Base-by-base conservation (phyloP, 805 yeast genomes). In the Wickerhamomyces subpelliculosus region DNA sequence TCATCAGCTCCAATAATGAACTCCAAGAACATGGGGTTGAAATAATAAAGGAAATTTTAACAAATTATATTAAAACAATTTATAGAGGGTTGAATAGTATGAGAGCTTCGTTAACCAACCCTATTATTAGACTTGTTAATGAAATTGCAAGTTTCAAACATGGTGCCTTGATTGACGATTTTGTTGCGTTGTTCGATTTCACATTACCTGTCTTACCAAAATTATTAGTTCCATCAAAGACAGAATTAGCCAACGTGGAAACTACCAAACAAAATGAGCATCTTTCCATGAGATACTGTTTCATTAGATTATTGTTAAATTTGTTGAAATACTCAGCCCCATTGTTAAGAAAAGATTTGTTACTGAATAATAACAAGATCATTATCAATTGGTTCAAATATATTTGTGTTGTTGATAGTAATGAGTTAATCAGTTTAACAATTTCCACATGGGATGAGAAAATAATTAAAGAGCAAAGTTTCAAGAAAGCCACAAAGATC, bases 111-210 rank as follows among this genome's bases (percentile, higher is more conserved):
- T 53, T 71, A 1, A 76, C 89, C 0, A 76, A 73, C 38, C 83
- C 93, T 1, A 68, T 72, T 4, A 55, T 87, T n/a, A 58, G 72
- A 31, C 49, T 88, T 9, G 56, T 90, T 45, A 62, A 61, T 16
- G 70, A 72, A 34, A 64, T 82, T 21, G 68, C 77, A 5, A 45
- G 57, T 1, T 78, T 68, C 48, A 66, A 71, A 33, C 61, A 70
- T 20, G 78, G 80, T 1, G 58, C 65, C 2, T 56, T 73, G 34
- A 57, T 78, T 2, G 80, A 74, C 37, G 79, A 74, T 8, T 72
- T 89, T 16, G 53, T 79, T 25, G 74, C 80, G 13, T 57, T 67
- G 32, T 84, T 89, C 52, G 96, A 89, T 59, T 67, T 86, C 38
- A 64, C 78, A 4, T 58, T 80, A 23, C 68, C 79, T 17, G 68